Evolutionary conservation across 352 stramenopile species (phyloP), one percentile per base, ranked within the genome.

Genomic region (Globisporangium mamillatum): DNA sequence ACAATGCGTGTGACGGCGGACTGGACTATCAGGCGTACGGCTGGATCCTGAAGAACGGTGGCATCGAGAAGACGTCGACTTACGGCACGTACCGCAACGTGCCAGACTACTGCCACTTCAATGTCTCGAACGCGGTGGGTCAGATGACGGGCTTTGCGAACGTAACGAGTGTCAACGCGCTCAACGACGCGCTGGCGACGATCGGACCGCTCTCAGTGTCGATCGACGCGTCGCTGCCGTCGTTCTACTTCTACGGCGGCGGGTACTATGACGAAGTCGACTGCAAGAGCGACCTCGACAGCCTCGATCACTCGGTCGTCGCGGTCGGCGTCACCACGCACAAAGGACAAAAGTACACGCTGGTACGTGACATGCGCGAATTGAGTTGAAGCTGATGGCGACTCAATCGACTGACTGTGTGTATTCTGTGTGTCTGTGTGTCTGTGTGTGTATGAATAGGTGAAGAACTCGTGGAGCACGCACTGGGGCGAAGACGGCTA

Each of bases 401-500:
- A 32, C 24, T 10, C n/a, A 38, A 22, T 59, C 6, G 9, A 58
- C 29, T 29, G 24, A 36, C 54, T 59, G 29, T 50, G 16, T 50
- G 41, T 50, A 16, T 22, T 24, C 38, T 9, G 18, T 57, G 50
- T 32, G 18, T 32, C 1, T 22, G 55, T 1, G 18, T 24, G 1
- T 60, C 5, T 22, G 4, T 22, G 55, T 1, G 18, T 24, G 1
- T 60, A 14, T 22, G 54, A 18, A 27, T 32, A 32, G 55, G 55
- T 98, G 59, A 98, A 98, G 78, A 98, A 98, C 75, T 97, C 89
- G 66, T 98, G 95, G 95, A 96, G 88, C 72, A 95, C 82, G 41
- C 84, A 94, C 66, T 98, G 95, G 95, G 95, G 95, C 50, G 95
- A 98, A 63, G 77, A 96, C 46, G 93, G 93, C 38, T 98, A 98